A percentile compares a stretch with the other conserved stretches of the same genome.
phyloP scores from a whole-genome alignment of 2,329 filamentous ascomycete genomes.

The Thielaviopsis populi region DNA sequence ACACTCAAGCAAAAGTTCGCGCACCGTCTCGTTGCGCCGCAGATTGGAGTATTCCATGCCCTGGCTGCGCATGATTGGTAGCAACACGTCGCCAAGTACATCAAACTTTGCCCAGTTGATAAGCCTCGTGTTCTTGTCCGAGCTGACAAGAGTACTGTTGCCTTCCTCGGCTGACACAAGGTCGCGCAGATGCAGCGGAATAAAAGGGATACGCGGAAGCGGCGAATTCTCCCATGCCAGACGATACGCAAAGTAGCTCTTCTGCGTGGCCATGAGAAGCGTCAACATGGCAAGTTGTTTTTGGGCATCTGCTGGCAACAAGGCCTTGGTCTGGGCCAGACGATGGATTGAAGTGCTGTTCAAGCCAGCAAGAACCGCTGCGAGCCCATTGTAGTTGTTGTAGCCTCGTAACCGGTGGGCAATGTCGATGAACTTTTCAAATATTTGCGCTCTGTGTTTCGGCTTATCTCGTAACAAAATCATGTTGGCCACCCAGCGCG shows the following conservation, averaged over 20 bases:
- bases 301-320: constrained; percentile 55
- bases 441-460: constrained; percentile 77
- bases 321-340: constrained; percentile 59
- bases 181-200: constrained; percentile 78
- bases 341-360: constrained; percentile 78
- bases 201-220: constrained; percentile 78
- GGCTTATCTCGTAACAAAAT: constrained; percentile 84
- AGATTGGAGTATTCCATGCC: constrained; percentile 65
- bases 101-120: constrained; percentile 99
- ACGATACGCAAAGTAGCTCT: constrained; percentile 90
- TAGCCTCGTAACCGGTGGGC: constrained; percentile 72
- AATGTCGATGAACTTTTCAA: constrained; percentile 93
- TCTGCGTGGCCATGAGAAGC: constrained; percentile 83
- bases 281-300: constrained; percentile 80
- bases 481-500: constrained; percentile 70
- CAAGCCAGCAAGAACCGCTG: constrained; percentile 85
- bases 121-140: constrained; percentile 41
- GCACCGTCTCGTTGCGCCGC: constrained; percentile 51
- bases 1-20: constrained; percentile 66
- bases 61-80: constrained; percentile 85
- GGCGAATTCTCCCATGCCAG: constrained; percentile 94
- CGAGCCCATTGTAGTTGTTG: constrained; percentile 94
- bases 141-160: constrained; percentile 73
- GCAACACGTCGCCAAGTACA: constrained; percentile 78
- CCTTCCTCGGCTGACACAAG: constrained; percentile 85